Base-by-base conservation (phyloP, 495 filamentous ascomycete genomes). In the Aspergillus carlsbadensis region DNA sequence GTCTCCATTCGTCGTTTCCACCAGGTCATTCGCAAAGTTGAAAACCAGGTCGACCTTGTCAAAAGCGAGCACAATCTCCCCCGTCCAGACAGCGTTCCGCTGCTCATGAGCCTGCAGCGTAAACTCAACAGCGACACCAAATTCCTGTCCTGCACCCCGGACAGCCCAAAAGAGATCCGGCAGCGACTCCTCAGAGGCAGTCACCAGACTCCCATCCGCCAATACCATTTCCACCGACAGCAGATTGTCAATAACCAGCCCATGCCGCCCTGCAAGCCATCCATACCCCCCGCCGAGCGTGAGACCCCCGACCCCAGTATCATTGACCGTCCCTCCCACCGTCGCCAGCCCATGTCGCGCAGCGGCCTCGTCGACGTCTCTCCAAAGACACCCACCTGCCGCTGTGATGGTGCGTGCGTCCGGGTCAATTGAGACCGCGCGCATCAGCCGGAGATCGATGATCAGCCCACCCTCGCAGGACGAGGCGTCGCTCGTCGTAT, bases 201-300 rank as follows among this genome's bases (percentile, higher is more conserved):
- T 61, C 14, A 68, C 58, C 24, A 74, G 67, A 18, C 45, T 42
- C 1, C 78, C 79, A 51, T 80, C 69, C 0, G 80, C 79, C 1
- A 80, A 61, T 11, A 82, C 77, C 14, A 83, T 65, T 13, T 72
- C 57, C 29, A 69, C 70, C 10, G 61, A 62, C 17, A 83, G 21
- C 1, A 83, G 66, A 55, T 72, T 76, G 61, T 83, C 80, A 45
- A 80, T 72, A 2, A 65, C 65, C 1, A 80, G 65, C 13, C 79
- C 81, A 57, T 79, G 52, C 7, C 61, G 57, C 5, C 73, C 72
- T 3, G 65, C 63, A 10, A 84, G 65, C 59, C 69, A 73, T 10
- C 80, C 78, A 56, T 77, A 78, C 5, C 82, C 81, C 4, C 79
- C 81, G 14, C 80, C 80, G 0, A 84, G 67, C 1, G 77, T 79